Percentiles rank a stretch among this genome's conserved stretches.
phyloP scores from a whole-genome alignment of 805 yeast genomes.

The Ogataea paraovalis region DNA sequence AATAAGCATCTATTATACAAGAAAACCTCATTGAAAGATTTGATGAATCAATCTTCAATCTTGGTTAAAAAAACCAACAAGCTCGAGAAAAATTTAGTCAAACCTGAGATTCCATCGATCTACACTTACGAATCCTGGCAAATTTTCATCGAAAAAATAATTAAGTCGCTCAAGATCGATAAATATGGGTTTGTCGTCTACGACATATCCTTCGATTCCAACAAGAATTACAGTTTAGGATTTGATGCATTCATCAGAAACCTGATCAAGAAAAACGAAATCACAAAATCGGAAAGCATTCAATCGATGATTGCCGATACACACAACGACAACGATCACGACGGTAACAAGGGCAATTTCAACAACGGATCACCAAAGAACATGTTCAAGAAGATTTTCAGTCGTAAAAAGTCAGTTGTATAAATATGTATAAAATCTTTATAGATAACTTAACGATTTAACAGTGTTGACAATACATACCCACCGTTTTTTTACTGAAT shows the following conservation, averaged over 20 bases:
- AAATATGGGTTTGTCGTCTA: conserved; percentile 14
- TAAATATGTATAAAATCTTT: background rate
- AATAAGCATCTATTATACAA: conserved; percentile 20
- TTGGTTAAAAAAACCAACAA: conserved; percentile 19
- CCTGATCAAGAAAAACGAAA: conserved; percentile 9
- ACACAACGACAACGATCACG: background rate
- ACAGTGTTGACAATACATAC: conserved; percentile 22
- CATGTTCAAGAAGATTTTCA: conserved; percentile 21
- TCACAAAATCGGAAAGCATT: conserved; percentile 14
- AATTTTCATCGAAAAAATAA: conserved; percentile 14
- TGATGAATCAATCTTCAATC: conserved; percentile 24
- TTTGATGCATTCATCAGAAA: conserved; percentile 13
- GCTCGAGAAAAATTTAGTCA: conserved; percentile 14
- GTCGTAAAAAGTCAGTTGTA: conserved; percentile 8
- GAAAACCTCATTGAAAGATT: conserved; percentile 19
- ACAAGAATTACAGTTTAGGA: background rate
- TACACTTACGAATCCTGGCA: conserved; percentile 21
- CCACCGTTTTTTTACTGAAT: no score
- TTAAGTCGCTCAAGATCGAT: conserved; percentile 13
- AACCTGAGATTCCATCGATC: conserved; percentile 22
- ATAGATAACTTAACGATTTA: background rate
- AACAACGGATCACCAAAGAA: conserved; percentile 10
- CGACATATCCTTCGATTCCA: conserved; percentile 9
- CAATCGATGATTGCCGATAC: conserved; percentile 13
- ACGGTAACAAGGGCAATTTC: background rate